Conservation (phyloP, 192 early-diverging fungal species). For the Phlyctochytrium arcticum region DNA sequence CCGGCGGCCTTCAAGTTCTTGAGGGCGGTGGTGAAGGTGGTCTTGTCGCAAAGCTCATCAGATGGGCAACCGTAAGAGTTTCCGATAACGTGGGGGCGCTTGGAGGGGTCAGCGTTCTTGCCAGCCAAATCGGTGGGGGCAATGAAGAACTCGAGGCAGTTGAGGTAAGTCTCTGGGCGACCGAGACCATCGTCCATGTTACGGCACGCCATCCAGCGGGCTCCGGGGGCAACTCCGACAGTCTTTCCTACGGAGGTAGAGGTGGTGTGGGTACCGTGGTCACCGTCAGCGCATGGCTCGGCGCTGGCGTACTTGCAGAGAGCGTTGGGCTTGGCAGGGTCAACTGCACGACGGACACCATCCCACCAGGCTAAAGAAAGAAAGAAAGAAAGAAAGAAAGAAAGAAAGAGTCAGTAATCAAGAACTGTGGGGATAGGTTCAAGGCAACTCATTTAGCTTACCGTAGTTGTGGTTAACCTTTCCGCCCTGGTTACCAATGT, state of each 20-base stretch:
- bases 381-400: neutral
- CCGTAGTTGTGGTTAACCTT: constrained; percentile 5
- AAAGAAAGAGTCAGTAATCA: neutral
- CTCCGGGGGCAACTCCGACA: neutral
- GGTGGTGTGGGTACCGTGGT: neutral
- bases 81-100: neutral
- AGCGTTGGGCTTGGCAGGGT: constrained; percentile 1
- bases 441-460: no score
- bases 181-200: constrained; percentile 19
- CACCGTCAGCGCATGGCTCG: neutral
- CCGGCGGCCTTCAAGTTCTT: constrained; percentile 4
- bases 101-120: constrained; percentile 1
- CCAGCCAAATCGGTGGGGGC: constrained; percentile 6
- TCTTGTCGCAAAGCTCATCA: constrained; percentile 9
- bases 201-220: neutral
- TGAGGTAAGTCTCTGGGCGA: constrained; percentile 7
- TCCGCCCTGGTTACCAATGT: neutral
- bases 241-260: neutral
- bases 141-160: constrained; percentile 17
- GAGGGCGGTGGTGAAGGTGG: neutral
- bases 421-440: neutral
- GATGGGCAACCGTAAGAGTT: constrained; percentile 12
- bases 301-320: neutral
- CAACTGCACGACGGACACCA: constrained; percentile 8
- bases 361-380: constrained; percentile 16